Percentiles rank a stretch among this genome's conserved stretches.
Evolutionary conservation across 306 rosid genomes (phyloP).

Genomic region (Vigna trinervia): DNA sequence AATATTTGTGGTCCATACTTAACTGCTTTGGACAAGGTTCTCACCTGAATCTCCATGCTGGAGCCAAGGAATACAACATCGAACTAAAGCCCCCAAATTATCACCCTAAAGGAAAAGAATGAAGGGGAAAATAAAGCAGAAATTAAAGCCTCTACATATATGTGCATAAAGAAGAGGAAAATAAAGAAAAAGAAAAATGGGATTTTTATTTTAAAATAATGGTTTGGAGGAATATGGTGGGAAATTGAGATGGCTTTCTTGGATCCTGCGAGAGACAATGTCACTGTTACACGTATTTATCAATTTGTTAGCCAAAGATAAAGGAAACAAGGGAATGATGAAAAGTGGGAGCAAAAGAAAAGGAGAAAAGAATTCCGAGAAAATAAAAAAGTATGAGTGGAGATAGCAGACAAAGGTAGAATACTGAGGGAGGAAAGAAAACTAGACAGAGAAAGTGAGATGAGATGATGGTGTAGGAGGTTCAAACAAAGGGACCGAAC

Average conservation of each 20-base stretch:
- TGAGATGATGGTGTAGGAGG: not conserved
- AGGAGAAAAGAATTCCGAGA: conserved; percentile 62
- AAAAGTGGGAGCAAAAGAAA: conserved; percentile 81
- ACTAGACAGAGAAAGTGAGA: not conserved
- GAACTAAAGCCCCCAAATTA: conserved; percentile 39
- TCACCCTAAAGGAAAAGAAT: conserved; percentile 42
- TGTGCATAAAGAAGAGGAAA: conserved; percentile 26
- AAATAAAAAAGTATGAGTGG: conserved; percentile 69
- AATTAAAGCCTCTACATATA: too few species aligned
- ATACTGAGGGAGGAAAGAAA: conserved; percentile 50
- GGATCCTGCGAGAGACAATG: conserved; percentile 90
- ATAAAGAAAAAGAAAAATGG: conserved; percentile 41
- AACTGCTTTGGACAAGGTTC: conserved; percentile 41
- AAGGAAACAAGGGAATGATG: conserved; percentile 97
- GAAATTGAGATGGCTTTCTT: conserved; percentile 80
- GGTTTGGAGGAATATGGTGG: conserved; percentile 64
- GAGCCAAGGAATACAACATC: conserved; percentile 47
- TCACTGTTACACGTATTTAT: conserved; percentile 60
- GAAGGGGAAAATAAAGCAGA: not conserved
- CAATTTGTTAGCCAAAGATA: conserved; percentile 69
- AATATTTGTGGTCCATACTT: conserved; percentile 58
- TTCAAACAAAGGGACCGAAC: conserved; percentile 48
- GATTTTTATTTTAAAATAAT: conserved; percentile 36
- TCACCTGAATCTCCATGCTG: conserved; percentile 61
- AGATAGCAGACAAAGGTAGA: conserved; percentile 80